Conservation (phyloP, 2,329 filamentous ascomycete species). For the Rachicladosporium sp. region DNA sequence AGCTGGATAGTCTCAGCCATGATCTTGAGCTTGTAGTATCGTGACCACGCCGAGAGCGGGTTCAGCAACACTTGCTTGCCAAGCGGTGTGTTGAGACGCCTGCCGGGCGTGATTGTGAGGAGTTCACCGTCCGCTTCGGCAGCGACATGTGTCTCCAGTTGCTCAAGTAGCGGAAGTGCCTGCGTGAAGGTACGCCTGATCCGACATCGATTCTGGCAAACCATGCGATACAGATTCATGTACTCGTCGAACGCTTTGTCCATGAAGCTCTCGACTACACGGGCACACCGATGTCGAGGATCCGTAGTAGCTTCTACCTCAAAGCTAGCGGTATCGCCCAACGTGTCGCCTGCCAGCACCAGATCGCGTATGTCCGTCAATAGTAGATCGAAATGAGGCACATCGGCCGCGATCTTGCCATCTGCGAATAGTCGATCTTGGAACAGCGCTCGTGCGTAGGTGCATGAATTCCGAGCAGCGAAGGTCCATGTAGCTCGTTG, state of each 20-base stretch:
- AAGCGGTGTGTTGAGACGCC: not conserved
- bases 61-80: constrained; percentile 37
- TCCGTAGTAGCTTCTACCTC: constrained; percentile 63
- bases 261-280: constrained; percentile 59
- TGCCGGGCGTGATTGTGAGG: constrained; percentile 2
- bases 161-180: constrained; percentile 70
- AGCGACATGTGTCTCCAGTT: constrained; percentile 60
- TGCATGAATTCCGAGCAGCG: constrained; percentile 61
- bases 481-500: constrained; percentile 46
- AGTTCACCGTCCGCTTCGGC: constrained; percentile 12
- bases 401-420: constrained; percentile 55
- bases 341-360: constrained; percentile 56
- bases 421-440: constrained; percentile 50
- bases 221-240: constrained; percentile 67
- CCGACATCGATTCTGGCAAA: constrained; percentile 83
- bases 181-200: constrained; percentile 84
- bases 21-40: constrained; percentile 76
- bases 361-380: constrained; percentile 70
- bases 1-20: constrained; percentile 82
- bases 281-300: constrained; percentile 58
- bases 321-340: constrained; percentile 65
- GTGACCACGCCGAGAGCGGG: constrained; percentile 77
- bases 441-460: constrained; percentile 60
- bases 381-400: constrained; percentile 58
- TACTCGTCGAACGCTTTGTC: constrained; percentile 49